Percentiles rank a stretch among this genome's conserved stretches.
phyloP scores from a whole-genome alignment of 805 yeast species.

The Candida insectorum region DNA sequence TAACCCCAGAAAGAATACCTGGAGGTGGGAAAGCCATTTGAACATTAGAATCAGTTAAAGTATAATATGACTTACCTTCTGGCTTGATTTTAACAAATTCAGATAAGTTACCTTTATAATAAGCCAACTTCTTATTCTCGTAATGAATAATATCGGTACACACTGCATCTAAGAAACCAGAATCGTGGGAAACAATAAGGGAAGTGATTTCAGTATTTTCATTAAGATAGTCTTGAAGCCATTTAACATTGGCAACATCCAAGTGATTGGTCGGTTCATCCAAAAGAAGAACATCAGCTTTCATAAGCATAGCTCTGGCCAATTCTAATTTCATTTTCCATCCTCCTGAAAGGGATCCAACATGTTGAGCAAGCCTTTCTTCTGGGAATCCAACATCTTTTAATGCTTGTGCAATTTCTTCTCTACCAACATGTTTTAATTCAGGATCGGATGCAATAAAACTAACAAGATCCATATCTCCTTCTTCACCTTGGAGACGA shows the following conservation, averaged over 20 bases:
- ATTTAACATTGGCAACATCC: constrained; percentile 89
- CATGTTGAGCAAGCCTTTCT: constrained; percentile 83
- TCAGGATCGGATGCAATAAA: constrained; percentile 91
- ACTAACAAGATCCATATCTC: constrained; percentile 80
- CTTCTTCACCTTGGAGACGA: constrained; percentile 91
- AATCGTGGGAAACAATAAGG: constrained; percentile 94
- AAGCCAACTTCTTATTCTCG: constrained; percentile 90
- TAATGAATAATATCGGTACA: constrained; percentile 97
- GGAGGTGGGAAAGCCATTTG: constrained; percentile 99
- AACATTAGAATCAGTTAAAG: constrained; percentile 86
- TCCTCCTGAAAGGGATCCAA: constrained; percentile 96
- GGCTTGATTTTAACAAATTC: constrained; percentile 90
- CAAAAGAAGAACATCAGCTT: constrained; percentile 88
- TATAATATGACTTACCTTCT: constrained; percentile 94
- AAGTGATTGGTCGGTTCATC: constrained; percentile 99
- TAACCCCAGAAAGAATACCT: constrained; percentile 95
- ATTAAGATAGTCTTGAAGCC: constrained; percentile 87
- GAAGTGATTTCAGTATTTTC: constrained; percentile 87
- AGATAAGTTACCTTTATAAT: constrained; percentile 93
- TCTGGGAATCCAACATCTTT: constrained; percentile 88
- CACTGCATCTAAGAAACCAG: constrained; percentile 91
- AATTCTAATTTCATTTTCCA: constrained; percentile 99
- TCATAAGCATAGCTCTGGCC: constrained; percentile 98
- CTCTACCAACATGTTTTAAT: constrained; percentile 56
- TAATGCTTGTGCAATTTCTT: constrained; percentile 73